Evolutionary conservation across 2,329 filamentous ascomycete species (phyloP).

Genomic region (Clonostachys byssicola): DNA sequence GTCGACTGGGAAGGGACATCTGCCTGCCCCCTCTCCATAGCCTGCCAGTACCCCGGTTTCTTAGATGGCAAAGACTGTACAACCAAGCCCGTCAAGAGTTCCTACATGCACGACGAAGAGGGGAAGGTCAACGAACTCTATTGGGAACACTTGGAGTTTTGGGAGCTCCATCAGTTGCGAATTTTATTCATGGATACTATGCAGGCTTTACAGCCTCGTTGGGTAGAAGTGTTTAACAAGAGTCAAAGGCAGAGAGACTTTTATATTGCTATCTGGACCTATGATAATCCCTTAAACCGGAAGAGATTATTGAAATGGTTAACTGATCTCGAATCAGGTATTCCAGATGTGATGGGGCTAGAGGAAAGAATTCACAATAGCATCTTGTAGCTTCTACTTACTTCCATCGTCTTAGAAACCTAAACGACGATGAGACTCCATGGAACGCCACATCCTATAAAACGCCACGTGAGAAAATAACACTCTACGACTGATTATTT

Average conservation of each 20-base stretch:
- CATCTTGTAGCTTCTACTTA: too few relatives aligned
- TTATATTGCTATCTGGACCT: not conserved
- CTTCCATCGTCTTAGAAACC: too few relatives aligned
- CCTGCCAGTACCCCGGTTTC: not conserved
- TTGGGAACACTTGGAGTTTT: not conserved
- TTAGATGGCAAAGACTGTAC: not conserved
- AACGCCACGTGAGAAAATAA: too few relatives aligned
- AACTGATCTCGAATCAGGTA: not conserved
- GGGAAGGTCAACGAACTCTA: not conserved
- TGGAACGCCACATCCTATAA: too few relatives aligned
- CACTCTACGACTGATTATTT: not conserved
- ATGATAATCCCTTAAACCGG: not conserved
- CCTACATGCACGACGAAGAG: not conserved
- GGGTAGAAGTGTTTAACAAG: not conserved
- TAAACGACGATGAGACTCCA: too few relatives aligned
- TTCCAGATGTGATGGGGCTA: not conserved
- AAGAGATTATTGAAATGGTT: not conserved
- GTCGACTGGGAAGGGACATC: slow-evolving; percentile 39
- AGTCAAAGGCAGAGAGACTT: not conserved
- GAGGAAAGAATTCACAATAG: too few relatives aligned
- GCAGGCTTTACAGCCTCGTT: not conserved
- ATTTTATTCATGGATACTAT: not conserved
- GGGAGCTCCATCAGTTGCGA: not conserved
- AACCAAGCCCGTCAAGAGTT: not conserved
- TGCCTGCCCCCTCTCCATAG: not conserved